Percentiles rank a stretch among this genome's conserved stretches.
Evolutionary conservation across 371 early-diverging fungal species (phyloP).

Genomic region (Nematocida ironsii): DNA sequence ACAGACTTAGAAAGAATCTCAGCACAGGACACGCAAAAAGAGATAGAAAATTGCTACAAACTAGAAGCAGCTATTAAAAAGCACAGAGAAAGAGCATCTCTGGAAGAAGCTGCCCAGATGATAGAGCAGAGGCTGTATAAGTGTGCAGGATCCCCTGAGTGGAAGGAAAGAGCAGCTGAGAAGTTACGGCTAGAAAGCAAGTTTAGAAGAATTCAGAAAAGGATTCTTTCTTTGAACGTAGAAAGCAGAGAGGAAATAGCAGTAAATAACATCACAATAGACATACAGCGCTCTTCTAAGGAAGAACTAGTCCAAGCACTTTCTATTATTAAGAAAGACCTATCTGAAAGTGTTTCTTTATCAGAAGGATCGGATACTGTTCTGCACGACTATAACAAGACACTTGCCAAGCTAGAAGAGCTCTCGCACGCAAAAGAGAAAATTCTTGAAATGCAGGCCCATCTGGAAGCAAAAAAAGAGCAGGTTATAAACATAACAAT

Average conservation of each 20-base stretch:
- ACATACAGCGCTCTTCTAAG: slow-evolving; percentile 3
- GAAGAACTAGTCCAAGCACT: slow-evolving; percentile 22
- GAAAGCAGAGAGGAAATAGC: slow-evolving; percentile 16
- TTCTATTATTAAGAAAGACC: slow-evolving; percentile 26
- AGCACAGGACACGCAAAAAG: slow-evolving; percentile 11
- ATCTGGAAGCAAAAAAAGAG: slow-evolving; percentile 66
- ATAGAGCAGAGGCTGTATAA: slow-evolving; percentile 48
- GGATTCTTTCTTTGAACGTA: slow-evolving; percentile 43
- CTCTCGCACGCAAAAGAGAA: slow-evolving; percentile 51
- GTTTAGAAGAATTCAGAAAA: slow-evolving; percentile 38
- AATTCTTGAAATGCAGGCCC: slow-evolving; percentile 62
- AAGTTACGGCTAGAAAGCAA: slow-evolving; percentile 41
- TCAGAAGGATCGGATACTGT: slow-evolving; percentile 8
- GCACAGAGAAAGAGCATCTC: neutral
- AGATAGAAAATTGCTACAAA: slow-evolving; percentile 17
- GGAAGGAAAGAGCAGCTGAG: slow-evolving; percentile 32
- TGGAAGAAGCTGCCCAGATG: slow-evolving; percentile 18
- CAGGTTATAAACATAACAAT: slow-evolving; percentile 63
- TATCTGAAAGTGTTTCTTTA: neutral
- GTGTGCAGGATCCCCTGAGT: slow-evolving; percentile 28
- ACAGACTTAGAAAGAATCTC: slow-evolving; percentile 19
- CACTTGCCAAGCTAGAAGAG: slow-evolving; percentile 40
- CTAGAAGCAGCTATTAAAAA: neutral
- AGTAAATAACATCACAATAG: neutral
- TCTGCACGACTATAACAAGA: slow-evolving; percentile 27